Evolutionary conservation across 1,139 yeast species (phyloP), one percentile per base, ranked within the genome.

Genomic region (Sugiyamaella sp.): DNA sequence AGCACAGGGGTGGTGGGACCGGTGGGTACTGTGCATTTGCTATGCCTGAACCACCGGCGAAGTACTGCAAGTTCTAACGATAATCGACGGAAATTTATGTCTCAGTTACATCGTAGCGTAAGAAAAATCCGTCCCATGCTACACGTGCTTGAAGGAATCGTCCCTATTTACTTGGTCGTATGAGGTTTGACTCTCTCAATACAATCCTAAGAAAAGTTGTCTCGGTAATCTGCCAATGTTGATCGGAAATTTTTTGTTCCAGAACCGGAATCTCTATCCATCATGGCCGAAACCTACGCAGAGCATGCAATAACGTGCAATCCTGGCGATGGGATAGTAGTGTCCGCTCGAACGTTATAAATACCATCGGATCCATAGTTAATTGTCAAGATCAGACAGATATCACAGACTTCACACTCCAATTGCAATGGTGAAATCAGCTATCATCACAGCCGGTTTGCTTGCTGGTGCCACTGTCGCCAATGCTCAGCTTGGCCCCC

Each of bases 401-500:
- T n/a, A n/a, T n/a, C n/a, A n/a, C n/a, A n/a, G n/a, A n/a, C n/a
- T n/a, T n/a, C n/a, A n/a, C n/a, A n/a, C n/a, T n/a, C n/a, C n/a
- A 29, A 4, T 29, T 29, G 35, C 3, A 40, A 40, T 40, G 44
- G 44, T 40, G 20, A 24, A 17, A 12, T n/a, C 33, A n/a, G 24
- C 33, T 22, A 4, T 40, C 24, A 20, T 40, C 35, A 14, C 35
- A 22, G 44, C 33, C n/a, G 33, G 44, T 8, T 21, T 40, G 4
- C n/a, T 40, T 4, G 44, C 33, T n/a, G 33, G 44, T 40, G 44
- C 44, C 20, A n/a, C 33, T 24, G 24, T 40, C 5, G 33, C 44
- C 33, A 40, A 22, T 40, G 44, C 44, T 24, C 44, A 40, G 14
- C 44, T 40, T 22, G 44, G 44, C 5, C 24, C 12, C 44, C 44